Conservation (phyloP, 768 basidiomycete species). For the Kwoniella dejecticola region DNA sequence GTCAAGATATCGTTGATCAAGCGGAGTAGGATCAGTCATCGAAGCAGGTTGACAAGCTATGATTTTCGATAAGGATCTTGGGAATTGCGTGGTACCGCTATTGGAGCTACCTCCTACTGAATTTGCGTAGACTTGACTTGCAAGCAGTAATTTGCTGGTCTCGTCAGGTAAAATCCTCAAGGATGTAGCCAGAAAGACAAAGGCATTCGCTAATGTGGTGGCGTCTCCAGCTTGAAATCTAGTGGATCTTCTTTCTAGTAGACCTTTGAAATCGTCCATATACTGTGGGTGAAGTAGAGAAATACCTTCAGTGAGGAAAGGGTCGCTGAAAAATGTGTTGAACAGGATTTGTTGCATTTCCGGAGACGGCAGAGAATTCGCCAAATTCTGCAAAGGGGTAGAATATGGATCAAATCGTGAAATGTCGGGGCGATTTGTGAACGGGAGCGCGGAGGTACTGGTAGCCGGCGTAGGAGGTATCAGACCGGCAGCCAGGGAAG, state of each 20-base stretch:
- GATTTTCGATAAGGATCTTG: conserved; percentile 29
- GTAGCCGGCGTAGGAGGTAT: conserved; percentile 22
- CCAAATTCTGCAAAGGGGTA: conserved; percentile 28
- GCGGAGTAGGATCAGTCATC: conserved; percentile 34
- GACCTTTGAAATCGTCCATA: conserved; percentile 34
- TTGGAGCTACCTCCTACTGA: background rate
- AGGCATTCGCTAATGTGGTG: conserved; percentile 46
- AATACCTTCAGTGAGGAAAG: conserved; percentile 42
- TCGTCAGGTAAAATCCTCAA: conserved; percentile 48
- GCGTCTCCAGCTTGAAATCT: conserved; percentile 41
- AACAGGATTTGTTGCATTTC: conserved; percentile 45
- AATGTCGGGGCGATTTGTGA: background rate
- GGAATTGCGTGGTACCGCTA: background rate
- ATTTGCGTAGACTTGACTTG: conserved; percentile 19
- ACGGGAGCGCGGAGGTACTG: background rate
- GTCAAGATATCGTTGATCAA: conserved; percentile 50
- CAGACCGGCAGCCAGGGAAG: conserved; percentile 7
- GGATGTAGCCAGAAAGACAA: conserved; percentile 37
- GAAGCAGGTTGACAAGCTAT: conserved; percentile 24
- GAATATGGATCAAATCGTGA: conserved; percentile 35
- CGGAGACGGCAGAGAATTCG: conserved; percentile 33
- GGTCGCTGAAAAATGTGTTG: conserved; percentile 45
- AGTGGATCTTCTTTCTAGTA: conserved; percentile 25
- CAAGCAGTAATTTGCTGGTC: conserved; percentile 40
- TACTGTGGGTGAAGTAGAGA: conserved; percentile 46